Evolutionary conservation across 495 filamentous ascomycete species (phyloP).

Genomic region (Penicillium samsonianum): DNA sequence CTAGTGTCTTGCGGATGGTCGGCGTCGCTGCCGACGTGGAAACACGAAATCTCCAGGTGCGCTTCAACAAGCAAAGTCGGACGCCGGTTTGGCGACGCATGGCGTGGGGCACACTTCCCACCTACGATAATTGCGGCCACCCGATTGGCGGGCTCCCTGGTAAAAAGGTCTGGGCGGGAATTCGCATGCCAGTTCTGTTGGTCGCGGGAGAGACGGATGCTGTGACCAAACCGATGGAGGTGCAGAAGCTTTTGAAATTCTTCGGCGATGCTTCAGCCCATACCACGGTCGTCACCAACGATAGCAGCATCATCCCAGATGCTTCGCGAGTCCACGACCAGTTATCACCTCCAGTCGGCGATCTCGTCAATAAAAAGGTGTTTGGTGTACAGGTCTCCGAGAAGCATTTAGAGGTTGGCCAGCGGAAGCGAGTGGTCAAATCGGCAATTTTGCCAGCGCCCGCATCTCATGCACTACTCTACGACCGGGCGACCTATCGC

Average conservation of each 20-base stretch:
- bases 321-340: conserved; percentile 42
- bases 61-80: conserved; percentile 80
- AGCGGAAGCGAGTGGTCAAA: conserved; percentile 57
- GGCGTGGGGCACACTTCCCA: conserved; percentile 69
- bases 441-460: conserved; percentile 72
- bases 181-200: conserved; percentile 73
- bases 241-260: conserved; percentile 66
- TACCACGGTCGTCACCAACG: conserved; percentile 40
- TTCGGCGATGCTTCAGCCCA: conserved; percentile 43
- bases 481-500: conserved; percentile 72
- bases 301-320: conserved; percentile 48
- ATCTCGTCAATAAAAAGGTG: conserved; percentile 29
- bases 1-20: conserved; percentile 78
- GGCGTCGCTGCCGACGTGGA: conserved; percentile 72
- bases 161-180: conserved; percentile 67
- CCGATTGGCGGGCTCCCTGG: conserved; percentile 68
- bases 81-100: conserved; percentile 83
- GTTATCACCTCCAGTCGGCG: conserved; percentile 12
- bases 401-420: conserved; percentile 20
- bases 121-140: conserved; percentile 46
- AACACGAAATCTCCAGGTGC: conserved; percentile 73
- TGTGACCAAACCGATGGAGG: conserved; percentile 68
- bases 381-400: conserved; percentile 31
- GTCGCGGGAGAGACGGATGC: conserved; percentile 76
- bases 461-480: conserved; percentile 82